A percentile compares a stretch with the other conserved stretches of the same genome.
Evolutionary conservation across 768 basidiomycete genomes (phyloP).

Genomic region (Phlegmacium glaucopus): DNA sequence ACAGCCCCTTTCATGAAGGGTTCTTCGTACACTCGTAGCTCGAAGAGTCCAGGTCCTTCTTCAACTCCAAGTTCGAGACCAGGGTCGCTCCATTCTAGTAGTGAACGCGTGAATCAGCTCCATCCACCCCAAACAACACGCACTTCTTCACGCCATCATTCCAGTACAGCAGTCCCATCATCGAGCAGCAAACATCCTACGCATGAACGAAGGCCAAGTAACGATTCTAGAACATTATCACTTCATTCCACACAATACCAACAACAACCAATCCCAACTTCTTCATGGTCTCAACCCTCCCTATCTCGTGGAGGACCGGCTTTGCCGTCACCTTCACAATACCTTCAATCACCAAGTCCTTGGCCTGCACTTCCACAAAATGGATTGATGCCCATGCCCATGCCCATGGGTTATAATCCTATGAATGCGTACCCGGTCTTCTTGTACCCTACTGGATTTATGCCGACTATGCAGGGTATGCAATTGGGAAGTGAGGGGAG

Average conservation of each 20-base stretch:
- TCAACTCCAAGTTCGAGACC: slow-evolving; percentile 34
- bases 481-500: too few relatives aligned
- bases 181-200: slow-evolving; percentile 7
- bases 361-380: slow-evolving; percentile 41
- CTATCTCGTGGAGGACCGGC: slow-evolving; percentile 24
- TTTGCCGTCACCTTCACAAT: slow-evolving; percentile 19
- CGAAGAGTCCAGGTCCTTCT: slow-evolving; percentile 31
- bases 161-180: too few relatives aligned
- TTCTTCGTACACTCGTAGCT: slow-evolving; percentile 42
- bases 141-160: slow-evolving; percentile 12
- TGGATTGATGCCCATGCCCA: slow-evolving; percentile 24
- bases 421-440: not conserved
- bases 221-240: slow-evolving; percentile 22
- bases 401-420: slow-evolving; percentile 12
- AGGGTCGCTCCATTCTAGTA: slow-evolving; percentile 33
- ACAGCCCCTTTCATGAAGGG: slow-evolving; percentile 76
- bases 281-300: slow-evolving; percentile 24
- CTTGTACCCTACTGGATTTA: not conserved
- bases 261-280: slow-evolving; percentile 11
- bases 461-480: slow-evolving; percentile 2
- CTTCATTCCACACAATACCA: slow-evolving; percentile 11
- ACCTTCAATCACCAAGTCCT: slow-evolving; percentile 31
- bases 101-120: slow-evolving; percentile 22
- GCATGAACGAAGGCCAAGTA: slow-evolving; percentile 20
- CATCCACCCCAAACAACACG: slow-evolving; percentile 9